Evolutionary conservation across 768 basidiomycete genomes (phyloP), one percentile per base, ranked within the genome.

Genomic region (Amanita molliuscula): DNA sequence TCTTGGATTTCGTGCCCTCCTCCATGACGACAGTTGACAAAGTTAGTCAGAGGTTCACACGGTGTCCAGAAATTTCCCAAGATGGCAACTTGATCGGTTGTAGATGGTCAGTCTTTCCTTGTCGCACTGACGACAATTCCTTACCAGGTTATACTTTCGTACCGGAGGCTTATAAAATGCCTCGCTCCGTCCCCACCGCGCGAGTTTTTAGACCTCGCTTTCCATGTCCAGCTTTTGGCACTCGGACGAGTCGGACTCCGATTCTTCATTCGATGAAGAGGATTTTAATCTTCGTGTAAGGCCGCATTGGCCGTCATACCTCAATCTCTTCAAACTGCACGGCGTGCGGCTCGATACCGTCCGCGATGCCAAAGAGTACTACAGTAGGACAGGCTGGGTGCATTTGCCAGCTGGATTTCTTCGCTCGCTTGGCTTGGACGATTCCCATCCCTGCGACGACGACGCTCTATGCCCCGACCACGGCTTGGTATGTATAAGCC

Each of bases 1-100:
- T 88, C 65, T 90, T 92, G n/a, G 78, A 68, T 65, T 82, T 87
- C 20, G 83, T 76, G 53, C 88, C 88, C 67, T 88, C 83, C 65
- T 90, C 86, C 84, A 88, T 88, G 56, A 36, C 15, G 56, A 36
- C 15, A 31, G 15, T 7, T 26, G 42, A 44, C 25, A 26, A 29
- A 16, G 42, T n/a, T 43, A 26, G 35, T 13, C 7, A 18, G 13
- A 41, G 8, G 29, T 41, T 29, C 48, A 10, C 48, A 48, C 48
- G 11, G 35, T 3, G 16, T 15, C 3, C 33, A 15, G 48, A 62
- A 64, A 48, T 62, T 64, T 62, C 62, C 55, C 54, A 60, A 56
- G 52, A 49, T 58, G 54, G 58, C 55, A 9, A 13, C 18, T 26
- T n/a, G 29, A 4, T 21, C 62, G 61, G 59, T 61, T 59, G 57